Evolutionary conservation across 2,329 filamentous ascomycete species (phyloP).

Genomic region (Colletotrichum sp.): DNA sequence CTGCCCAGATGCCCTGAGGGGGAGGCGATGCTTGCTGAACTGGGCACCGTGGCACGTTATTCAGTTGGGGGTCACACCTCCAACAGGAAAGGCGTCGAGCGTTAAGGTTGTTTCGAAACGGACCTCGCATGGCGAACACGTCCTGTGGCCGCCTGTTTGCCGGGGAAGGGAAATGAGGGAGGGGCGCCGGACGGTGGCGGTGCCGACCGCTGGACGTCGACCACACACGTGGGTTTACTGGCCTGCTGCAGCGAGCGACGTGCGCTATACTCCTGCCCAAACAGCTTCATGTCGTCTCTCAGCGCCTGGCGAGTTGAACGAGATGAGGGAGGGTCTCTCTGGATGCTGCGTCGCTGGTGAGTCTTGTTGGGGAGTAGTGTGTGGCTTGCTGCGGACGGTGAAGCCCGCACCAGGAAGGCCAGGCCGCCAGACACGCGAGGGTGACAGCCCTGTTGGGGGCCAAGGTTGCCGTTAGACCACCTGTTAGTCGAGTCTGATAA

Average conservation of each 20-base stretch:
- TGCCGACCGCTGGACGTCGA: slow-evolving; percentile 4
- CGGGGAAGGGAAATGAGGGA: slow-evolving; percentile 9
- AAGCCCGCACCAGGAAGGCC: not conserved
- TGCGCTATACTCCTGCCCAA: not conserved
- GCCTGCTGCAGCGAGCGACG: not conserved
- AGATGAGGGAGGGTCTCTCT: not conserved
- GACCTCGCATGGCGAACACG: slow-evolving; percentile 8
- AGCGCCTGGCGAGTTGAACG: not conserved
- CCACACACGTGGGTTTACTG: not conserved
- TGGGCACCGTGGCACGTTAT: not conserved
- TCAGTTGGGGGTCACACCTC: not conserved
- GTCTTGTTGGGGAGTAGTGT: not conserved
- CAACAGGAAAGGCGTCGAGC: not conserved
- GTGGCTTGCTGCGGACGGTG: not conserved
- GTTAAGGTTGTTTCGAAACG: slow-evolving; percentile 21
- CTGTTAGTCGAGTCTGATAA: slow-evolving; percentile 1
- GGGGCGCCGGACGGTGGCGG: slow-evolving; percentile 1
- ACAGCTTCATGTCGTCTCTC: not conserved
- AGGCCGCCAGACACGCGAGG: not conserved
- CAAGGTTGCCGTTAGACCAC: not conserved
- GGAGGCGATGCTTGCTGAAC: slow-evolving; percentile 2
- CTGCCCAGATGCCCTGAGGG: not conserved
- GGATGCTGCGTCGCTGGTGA: not conserved
- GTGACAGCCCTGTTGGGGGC: not conserved
- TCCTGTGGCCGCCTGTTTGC: slow-evolving; percentile 4